Percentiles rank a stretch among this genome's conserved stretches.
Evolutionary conservation across 495 filamentous ascomycete genomes (phyloP).

Genomic region (Neurospora terricola): DNA sequence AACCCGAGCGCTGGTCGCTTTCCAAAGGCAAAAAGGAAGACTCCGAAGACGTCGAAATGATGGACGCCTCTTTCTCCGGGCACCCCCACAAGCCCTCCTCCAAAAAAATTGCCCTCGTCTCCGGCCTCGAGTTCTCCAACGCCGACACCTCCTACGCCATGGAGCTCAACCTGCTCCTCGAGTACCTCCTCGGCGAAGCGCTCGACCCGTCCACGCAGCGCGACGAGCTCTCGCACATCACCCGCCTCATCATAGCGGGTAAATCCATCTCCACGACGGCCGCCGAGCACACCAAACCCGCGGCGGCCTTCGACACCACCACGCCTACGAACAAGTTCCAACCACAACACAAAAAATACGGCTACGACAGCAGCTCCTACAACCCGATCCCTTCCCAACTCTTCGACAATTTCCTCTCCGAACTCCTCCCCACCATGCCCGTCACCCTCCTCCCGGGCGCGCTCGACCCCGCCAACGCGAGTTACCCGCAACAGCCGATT

Average conservation of each 20-base stretch:
- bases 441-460: conserved; percentile 70
- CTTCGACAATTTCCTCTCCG: conserved; percentile 72
- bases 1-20: conserved; percentile 67
- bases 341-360: conserved; percentile 63
- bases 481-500: conserved; percentile 72
- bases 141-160: conserved; percentile 57
- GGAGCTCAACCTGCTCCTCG: conserved; percentile 64
- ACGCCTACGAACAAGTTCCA: conserved; percentile 27
- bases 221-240: conserved; percentile 55
- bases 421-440: conserved; percentile 71
- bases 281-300: conserved; percentile 10
- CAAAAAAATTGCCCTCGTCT: conserved; percentile 78
- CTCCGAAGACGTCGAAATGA: conserved; percentile 35
- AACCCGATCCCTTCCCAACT: conserved; percentile 73
- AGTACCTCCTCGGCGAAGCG: conserved; percentile 82
- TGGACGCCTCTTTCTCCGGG: conserved; percentile 20
- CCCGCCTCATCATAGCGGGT: conserved; percentile 80
- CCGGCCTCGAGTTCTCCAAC: conserved; percentile 75
- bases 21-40: conserved; percentile 22
- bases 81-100: conserved; percentile 15
- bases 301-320: conserved; percentile 18
- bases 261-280: conserved; percentile 59
- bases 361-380: conserved; percentile 82
- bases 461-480: conserved; percentile 69
- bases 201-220: conserved; percentile 43